A percentile compares a stretch with the other conserved stretches of the same genome.
Evolutionary conservation across 331 rosid species (phyloP).

Genomic region (Rosa hybrid): DNA sequence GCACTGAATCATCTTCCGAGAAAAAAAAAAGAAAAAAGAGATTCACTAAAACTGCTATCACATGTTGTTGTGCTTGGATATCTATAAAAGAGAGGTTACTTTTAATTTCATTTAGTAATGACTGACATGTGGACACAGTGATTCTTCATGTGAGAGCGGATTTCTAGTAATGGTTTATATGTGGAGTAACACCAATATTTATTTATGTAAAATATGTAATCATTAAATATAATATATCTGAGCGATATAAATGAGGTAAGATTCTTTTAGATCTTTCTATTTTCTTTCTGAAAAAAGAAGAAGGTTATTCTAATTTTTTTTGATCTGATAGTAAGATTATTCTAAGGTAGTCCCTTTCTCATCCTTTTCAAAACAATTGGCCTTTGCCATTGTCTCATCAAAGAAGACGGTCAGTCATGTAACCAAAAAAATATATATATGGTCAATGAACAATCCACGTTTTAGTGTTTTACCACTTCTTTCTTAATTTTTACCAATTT

Average conservation of each 20-base stretch:
- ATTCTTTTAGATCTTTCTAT: too few relatives aligned
- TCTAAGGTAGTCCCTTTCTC: too few relatives aligned
- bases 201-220: too few relatives aligned
- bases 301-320: too few relatives aligned
- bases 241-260: too few relatives aligned
- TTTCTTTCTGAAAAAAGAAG: too few relatives aligned
- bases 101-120: not conserved
- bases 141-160: not conserved
- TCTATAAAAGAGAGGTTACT: not conserved
- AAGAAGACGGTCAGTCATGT: not conserved
- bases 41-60: not conserved
- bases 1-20: too few relatives aligned
- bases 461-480: not conserved
- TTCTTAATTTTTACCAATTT: not conserved
- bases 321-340: too few relatives aligned
- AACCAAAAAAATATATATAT: not conserved
- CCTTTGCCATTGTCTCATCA: conserved; percentile 8
- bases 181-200: too few relatives aligned
- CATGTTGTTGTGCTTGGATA: not conserved
- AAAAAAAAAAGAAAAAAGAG: too few relatives aligned
- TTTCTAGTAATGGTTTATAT: not conserved
- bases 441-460: not conserved
- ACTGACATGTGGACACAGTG: too few relatives aligned
- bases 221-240: too few relatives aligned
- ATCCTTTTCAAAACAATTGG: not conserved